Evolutionary conservation across 495 filamentous ascomycete genomes (phyloP), one percentile per base, ranked within the genome.

Genomic region (Aspergillus haitiensis): DNA sequence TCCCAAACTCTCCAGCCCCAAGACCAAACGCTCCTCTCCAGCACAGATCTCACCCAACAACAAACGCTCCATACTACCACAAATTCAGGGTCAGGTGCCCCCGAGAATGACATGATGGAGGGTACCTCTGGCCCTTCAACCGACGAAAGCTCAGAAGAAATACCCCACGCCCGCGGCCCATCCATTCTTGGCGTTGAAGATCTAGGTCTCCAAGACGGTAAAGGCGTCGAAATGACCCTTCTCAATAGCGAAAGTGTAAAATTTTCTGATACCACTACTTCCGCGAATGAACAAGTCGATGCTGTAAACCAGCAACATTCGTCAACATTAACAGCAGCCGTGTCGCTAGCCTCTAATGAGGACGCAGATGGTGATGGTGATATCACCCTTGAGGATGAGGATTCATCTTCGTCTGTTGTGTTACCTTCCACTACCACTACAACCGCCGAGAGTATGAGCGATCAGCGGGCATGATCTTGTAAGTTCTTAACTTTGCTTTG

Each of bases 101-200:
- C 57, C 1, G 77, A 75, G 18, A 72, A 67, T 59, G 65, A 79
- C 71, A 67, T 66, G 9, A 59, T 56, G 9, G 58, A 59, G n/a
- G 55, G 54, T 37, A 42, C 61, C 8, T 60, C 45, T 8, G 61
- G 68, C 8, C 59, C 67, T 6, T 66, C 66, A 40, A 63, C 68
- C 8, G 75, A 79, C 13, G 58, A 70, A 27, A 27, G 21, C 5
- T 66, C 69, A 7, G 74, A 75, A 46, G 91, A 94, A 64, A 65
- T 83, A 0, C 90, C 92, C 11, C 91, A 96, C 67, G 91, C 89
- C 3, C 82, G 89, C 13, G 90, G 92, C 0, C 93, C 94, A 0
- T 83, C 88, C 10, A 81, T 89, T 58, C 85, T 98, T 27, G 93
- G 92, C 0, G 84, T 91, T 31, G 88, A 92, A 65, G 94, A 98